These are phyloP conservation scores for Epichloe sp. DNA, from an alignment of 2,329 filamentous ascomycete species.

Conservation along the genomic window DNA sequence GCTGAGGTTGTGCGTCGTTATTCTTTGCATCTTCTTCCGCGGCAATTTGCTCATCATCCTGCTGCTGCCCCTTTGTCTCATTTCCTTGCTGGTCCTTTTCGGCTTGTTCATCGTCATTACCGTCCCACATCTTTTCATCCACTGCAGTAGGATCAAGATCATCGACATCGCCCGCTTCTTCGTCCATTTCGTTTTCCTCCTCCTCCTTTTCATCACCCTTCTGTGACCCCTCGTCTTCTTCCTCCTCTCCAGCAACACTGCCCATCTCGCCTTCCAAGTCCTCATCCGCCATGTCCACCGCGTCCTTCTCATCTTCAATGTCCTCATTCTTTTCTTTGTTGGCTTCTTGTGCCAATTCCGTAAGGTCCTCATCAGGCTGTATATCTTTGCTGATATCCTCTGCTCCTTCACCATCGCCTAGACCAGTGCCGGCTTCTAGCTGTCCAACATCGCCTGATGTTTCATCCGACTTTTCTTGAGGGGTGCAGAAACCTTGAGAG, in stretches of 20 bases:
- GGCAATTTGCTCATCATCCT: constrained; percentile 47
- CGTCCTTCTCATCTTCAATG: constrained; percentile 70
- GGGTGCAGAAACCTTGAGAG: constrained; percentile 81
- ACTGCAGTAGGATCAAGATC: constrained; percentile 80
- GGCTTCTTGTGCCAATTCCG: constrained; percentile 78
- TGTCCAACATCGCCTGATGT: constrained; percentile 60
- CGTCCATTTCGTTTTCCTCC: constrained; percentile 66
- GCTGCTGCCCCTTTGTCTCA: constrained; percentile 55
- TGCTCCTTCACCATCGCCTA: constrained; percentile 87
- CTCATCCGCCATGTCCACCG: constrained; percentile 83
- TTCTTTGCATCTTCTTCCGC: constrained; percentile 45
- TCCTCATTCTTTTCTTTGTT: constrained; percentile 52
- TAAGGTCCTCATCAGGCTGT: constrained; percentile 80
- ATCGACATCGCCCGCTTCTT: constrained; percentile 82
- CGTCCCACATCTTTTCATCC: constrained; percentile 99
- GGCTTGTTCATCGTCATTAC: constrained; percentile 62
- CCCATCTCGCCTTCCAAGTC: constrained; percentile 81
- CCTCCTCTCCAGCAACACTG: constrained; percentile 47
- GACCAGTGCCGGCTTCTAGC: constrained; percentile 79
- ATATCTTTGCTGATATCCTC: constrained; percentile 98
- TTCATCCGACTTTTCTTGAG: constrained; percentile 64
- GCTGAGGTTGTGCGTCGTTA: constrained; percentile 21
- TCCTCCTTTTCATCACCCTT: constrained; percentile 51
- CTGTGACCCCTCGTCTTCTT: constrained; percentile 45
- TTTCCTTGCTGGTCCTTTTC: constrained; percentile 73